Conservation (phyloP, 176 grass and related monocot species). For the Oryza officinalis region DNA sequence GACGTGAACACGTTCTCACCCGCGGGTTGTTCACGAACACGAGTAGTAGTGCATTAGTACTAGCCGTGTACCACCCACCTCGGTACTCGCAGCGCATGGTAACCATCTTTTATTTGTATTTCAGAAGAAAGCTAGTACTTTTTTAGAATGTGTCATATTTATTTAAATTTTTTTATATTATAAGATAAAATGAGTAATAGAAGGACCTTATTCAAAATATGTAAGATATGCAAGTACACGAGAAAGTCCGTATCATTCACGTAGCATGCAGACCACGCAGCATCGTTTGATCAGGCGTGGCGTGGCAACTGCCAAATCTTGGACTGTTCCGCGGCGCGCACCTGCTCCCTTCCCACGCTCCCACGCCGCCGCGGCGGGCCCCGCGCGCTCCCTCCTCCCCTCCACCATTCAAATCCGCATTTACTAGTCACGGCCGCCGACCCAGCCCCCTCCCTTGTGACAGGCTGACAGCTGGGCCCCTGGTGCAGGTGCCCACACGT, state of each 20-base stretch:
- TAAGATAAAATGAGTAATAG: too few species aligned
- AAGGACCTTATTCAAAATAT: too few species aligned
- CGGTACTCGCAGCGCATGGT: neutral
- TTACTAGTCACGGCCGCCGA: too few species aligned
- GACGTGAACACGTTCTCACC: neutral
- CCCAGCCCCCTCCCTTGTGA: neutral
- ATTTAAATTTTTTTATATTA: too few species aligned
- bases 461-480: neutral
- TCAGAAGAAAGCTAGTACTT: neutral
- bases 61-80: neutral
- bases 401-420: neutral
- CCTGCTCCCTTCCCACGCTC: neutral
- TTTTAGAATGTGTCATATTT: too few species aligned
- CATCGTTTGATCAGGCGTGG: neutral
- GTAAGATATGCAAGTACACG: too few species aligned
- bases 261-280: neutral
- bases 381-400: neutral
- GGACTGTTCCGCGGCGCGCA: conserved; percentile 21
- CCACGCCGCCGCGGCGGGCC: conserved; percentile 3
- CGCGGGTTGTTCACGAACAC: neutral
- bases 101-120: neutral
- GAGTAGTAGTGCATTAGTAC: too few species aligned
- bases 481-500: neutral
- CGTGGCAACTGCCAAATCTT: conserved; percentile 29
- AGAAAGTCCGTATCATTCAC: neutral